Percentiles rank a stretch among this genome's conserved stretches.
These are phyloP conservation scores for Blastobotrys mokoenaii DNA, from an alignment of 805 yeast genomes.

Conservation along the genomic window DNA sequence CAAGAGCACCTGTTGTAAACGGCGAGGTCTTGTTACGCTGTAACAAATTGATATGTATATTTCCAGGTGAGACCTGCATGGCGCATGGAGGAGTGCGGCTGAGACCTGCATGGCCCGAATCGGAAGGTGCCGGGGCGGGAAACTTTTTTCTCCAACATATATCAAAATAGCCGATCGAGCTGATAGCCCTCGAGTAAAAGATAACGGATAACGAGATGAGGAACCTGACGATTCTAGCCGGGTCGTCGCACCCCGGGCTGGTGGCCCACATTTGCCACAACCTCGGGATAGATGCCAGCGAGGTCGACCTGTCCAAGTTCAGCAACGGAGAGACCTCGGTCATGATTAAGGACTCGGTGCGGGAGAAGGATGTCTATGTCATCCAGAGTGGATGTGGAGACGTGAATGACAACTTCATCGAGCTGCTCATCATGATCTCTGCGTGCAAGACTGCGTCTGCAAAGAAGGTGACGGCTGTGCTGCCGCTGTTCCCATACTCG, in stretches of 20 bases:
- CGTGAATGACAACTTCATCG: slow-evolving; percentile 81
- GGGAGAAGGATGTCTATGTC: slow-evolving; percentile 93
- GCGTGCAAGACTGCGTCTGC: slow-evolving; percentile 93
- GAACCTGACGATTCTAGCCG: slow-evolving; percentile 82
- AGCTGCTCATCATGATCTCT: slow-evolving; percentile 72
- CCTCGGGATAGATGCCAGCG: slow-evolving; percentile 65
- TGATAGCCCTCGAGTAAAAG: not conserved
- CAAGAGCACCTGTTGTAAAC: too few species aligned
- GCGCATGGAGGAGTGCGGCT: too few species aligned
- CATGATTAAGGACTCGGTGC: slow-evolving; percentile 74
- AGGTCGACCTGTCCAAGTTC: slow-evolving; percentile 44
- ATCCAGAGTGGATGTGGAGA: slow-evolving; percentile 82
- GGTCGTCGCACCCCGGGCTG: slow-evolving; percentile 78
- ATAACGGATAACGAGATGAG: slow-evolving; percentile 41
- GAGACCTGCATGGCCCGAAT: too few species aligned
- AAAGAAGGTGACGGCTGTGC: slow-evolving; percentile 76
- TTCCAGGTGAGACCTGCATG: too few species aligned
- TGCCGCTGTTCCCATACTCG: slow-evolving; percentile 91
- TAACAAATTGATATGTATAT: too few species aligned
- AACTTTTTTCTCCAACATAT: not conserved
- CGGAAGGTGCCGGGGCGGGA: too few species aligned
- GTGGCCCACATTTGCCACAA: slow-evolving; percentile 68
- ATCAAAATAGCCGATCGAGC: not conserved
- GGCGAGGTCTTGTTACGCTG: too few species aligned
- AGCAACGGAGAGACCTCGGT: slow-evolving; percentile 94